Base-by-base conservation (phyloP, 257 asterid species). In the Fraxinus americana region DNA sequence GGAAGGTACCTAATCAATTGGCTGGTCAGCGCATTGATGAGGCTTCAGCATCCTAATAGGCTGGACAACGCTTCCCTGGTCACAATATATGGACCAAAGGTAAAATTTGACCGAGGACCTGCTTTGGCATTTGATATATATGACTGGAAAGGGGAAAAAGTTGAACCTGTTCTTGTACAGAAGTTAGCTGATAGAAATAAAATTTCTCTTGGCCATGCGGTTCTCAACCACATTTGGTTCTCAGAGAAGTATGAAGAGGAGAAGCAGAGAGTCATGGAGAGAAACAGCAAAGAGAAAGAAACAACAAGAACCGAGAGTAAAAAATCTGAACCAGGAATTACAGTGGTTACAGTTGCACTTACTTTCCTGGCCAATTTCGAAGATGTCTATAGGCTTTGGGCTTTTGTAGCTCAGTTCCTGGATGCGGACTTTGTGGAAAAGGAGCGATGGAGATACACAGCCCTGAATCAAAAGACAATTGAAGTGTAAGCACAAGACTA, bases 381-480 rank as follows among this genome's bases (percentile, higher is more conserved):
- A 78, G 99, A 92, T 76, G 89, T 83, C 9, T 90, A 94, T 81
- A 83, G 85, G 85, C 87, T 94, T 12, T 94, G 99, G 99, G 88
- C 89, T 52, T 94, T 94, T 67, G 61, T 94, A 13, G 94, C 97
- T 14, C 95, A 82, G 85, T 94, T 94, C 72, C 86, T 95, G 69
- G 98, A 93, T 77, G 98, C 97, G 7, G 98, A 95, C 71, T 95
- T 91, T 75, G 97, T 93, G 54, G 97, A 95, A 84, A 95, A 93
- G 90, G 98, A 95, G 86, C 84, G 96, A 10, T 94, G 99, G 99
- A 90, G 99, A 74, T 94, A 95, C 75, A 90, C 96, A 2, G 90
- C 98, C 25, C 87, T 93, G 79, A 88, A 92, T 85, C 96, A 92
- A 48, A 90, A 88, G 79, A 93, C 92, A 5, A 75, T 90, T 10